These are phyloP conservation scores for bread wheat (Triticum aestivum) DNA, from an alignment of 176 grass and related monocot species.

Conservation along the genomic window IWGSC_CS_RefSeq_v2.1 NC_057802.1:607113850-607114349, in stretches of 20 bases:
- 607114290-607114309: background rate
- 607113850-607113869: background rate
- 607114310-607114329: background rate
- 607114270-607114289: background rate
- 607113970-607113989: conserved; percentile 1
- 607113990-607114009: conserved; percentile 90
- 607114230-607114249: background rate
- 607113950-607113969: conserved; percentile 18
- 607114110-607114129: conserved; percentile 63
- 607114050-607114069: conserved; percentile 73
- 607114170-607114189: background rate
- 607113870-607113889: background rate
- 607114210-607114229: conserved; percentile 11
- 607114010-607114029: conserved; percentile 95
- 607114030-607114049: conserved; percentile 93
- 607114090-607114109: conserved; percentile 92
- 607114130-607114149: background rate
- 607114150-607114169: background rate
- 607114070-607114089: conserved; percentile 98
- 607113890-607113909: background rate
- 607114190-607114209: background rate
- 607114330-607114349: conserved; percentile 4
- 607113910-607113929: background rate
- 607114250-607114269: conserved; percentile 1
- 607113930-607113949: background rate